Evolutionary conservation across 225 moss, liverwort and hornwort genomes (phyloP).

Genomic region (Polytrichum formosum): DNA sequence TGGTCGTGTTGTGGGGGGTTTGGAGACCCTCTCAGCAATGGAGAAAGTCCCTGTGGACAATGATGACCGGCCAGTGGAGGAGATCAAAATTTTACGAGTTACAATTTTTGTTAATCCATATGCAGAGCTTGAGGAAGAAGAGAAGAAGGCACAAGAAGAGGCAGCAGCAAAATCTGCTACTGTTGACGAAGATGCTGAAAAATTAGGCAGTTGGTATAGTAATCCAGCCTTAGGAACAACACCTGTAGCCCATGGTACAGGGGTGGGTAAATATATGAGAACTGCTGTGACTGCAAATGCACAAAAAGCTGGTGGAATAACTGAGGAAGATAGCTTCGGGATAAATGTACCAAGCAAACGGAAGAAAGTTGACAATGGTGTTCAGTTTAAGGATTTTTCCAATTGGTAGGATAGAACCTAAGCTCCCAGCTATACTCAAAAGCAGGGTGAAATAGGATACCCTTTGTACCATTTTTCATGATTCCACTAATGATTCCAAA

Average conservation of each 20-base stretch:
- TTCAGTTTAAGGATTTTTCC: slow-evolving; percentile 65
- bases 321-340: slow-evolving; percentile 14
- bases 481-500: no score
- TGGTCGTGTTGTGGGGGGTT: slow-evolving; percentile 80
- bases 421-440: neutral
- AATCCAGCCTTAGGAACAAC: slow-evolving; percentile 55
- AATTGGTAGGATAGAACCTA: slow-evolving; percentile 31
- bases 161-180: slow-evolving; percentile 41
- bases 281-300: slow-evolving; percentile 9
- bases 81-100: slow-evolving; percentile 66
- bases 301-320: slow-evolving; percentile 4
- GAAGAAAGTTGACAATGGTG: slow-evolving; percentile 38
- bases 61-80: slow-evolving; percentile 87
- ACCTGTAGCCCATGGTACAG: slow-evolving; percentile 50
- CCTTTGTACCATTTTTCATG: no score
- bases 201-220: slow-evolving; percentile 60
- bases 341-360: slow-evolving; percentile 34
- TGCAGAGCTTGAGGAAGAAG: slow-evolving; percentile 80
- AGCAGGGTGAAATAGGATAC: no score
- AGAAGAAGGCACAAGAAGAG: slow-evolving; percentile 55
- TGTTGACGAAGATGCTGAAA: slow-evolving; percentile 58
- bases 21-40: slow-evolving; percentile 75
- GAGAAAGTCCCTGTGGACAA: slow-evolving; percentile 93
- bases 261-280: slow-evolving; percentile 62
- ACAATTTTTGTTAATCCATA: slow-evolving; percentile 90